phyloP scores from a whole-genome alignment of 179 eudicot species.

The Drosera spatulata region DNA sequence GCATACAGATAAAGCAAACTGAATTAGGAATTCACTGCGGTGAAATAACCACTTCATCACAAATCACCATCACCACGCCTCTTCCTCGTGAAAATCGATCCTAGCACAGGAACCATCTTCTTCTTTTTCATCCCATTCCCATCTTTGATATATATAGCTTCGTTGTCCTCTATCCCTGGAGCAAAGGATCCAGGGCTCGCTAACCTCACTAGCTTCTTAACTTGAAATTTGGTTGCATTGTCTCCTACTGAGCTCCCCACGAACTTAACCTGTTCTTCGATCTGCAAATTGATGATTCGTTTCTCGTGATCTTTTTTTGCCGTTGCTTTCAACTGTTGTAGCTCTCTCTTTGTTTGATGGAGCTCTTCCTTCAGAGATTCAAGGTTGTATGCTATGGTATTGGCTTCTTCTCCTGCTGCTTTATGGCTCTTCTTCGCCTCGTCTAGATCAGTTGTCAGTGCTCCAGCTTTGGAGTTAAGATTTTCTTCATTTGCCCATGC shows the following conservation, averaged over 20 bases:
- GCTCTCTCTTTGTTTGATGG: conserved; percentile 10
- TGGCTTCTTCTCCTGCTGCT: conserved; percentile 48
- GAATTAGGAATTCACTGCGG: not conserved
- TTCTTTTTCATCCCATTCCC: conserved; percentile 30
- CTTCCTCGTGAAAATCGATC: conserved; percentile 45
- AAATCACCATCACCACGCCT: conserved; percentile 1
- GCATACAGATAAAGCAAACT: too few species aligned
- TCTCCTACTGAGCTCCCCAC: conserved; percentile 10
- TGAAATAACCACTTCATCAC: not conserved
- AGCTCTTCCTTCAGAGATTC: conserved; percentile 53
- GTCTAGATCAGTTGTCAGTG: conserved; percentile 34
- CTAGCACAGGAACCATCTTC: conserved; percentile 11
- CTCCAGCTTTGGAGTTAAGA: conserved; percentile 9
- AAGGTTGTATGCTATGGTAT: conserved; percentile 43
- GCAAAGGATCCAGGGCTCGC: conserved; percentile 50
- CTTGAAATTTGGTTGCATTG: conserved; percentile 27
- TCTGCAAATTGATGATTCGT: conserved; percentile 13
- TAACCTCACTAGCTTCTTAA: conserved; percentile 64
- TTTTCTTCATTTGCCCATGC: conserved; percentile 11
- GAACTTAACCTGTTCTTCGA: conserved; percentile 41
- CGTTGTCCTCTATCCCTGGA: conserved; percentile 6
- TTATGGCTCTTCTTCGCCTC: conserved; percentile 51
- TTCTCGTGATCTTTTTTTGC: conserved; percentile 5
- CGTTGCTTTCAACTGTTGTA: conserved; percentile 27
- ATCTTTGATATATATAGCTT: conserved; percentile 30